Evolutionary conservation across 495 filamentous ascomycete species (phyloP).

Genomic region (Saxophila tyrrhenica): DNA sequence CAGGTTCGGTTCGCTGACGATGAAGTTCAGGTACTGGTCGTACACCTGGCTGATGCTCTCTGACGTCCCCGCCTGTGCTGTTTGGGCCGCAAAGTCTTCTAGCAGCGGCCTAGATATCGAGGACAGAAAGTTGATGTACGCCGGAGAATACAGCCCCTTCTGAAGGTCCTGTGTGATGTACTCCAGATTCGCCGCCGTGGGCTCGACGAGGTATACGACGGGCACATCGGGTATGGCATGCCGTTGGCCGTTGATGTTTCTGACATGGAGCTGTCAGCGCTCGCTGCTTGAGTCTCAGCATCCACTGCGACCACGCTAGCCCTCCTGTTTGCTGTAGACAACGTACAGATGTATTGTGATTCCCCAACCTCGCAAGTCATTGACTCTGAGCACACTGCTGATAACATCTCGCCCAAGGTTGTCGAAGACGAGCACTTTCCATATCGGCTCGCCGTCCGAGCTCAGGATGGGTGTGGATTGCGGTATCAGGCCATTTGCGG

Average conservation of each 20-base stretch:
- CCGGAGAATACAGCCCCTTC: constrained; percentile 78
- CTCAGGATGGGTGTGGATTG: constrained; percentile 72
- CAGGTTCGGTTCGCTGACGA: constrained; percentile 88
- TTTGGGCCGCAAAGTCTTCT: constrained; percentile 88
- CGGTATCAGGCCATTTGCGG: constrained; percentile 50
- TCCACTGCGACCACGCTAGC: constrained; percentile 4
- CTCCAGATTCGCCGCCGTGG: constrained; percentile 66
- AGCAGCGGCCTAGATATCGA: constrained; percentile 86
- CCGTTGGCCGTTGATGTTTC: constrained; percentile 69
- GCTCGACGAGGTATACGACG: constrained; percentile 90
- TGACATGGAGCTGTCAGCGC: constrained; percentile 26
- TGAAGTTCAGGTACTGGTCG: constrained; percentile 97
- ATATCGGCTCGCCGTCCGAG: constrained; percentile 73
- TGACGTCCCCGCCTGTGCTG: constrained; percentile 68
- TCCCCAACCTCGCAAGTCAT: constrained; percentile 81
- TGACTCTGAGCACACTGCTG: constrained; percentile 87
- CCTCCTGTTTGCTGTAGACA: background rate
- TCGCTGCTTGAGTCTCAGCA: constrained; percentile 19
- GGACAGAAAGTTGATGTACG: constrained; percentile 94
- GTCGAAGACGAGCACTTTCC: constrained; percentile 63
- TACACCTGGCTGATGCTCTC: constrained; percentile 87
- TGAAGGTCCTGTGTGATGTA: constrained; percentile 79
- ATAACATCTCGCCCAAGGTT: constrained; percentile 65
- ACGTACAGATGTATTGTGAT: constrained; percentile 90
- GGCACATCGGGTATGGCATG: constrained; percentile 95